Percentiles rank a stretch among this genome's conserved stretches.
phyloP scores from a whole-genome alignment of 805 yeast genomes.

The Ogataea pini region DNA sequence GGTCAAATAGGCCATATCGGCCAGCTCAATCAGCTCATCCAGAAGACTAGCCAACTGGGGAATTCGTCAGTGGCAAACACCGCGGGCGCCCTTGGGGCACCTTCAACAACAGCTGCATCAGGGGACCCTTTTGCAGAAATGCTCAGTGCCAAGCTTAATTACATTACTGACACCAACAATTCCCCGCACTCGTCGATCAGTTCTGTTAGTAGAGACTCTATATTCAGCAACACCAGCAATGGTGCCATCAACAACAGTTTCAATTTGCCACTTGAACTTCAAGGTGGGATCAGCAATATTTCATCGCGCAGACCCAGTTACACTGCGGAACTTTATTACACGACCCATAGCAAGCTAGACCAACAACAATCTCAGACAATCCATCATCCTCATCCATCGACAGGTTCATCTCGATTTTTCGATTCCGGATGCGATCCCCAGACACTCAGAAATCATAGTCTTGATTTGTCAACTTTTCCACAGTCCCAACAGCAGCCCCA shows the following conservation, averaged over 20 bases:
- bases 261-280: slow-evolving; percentile 57
- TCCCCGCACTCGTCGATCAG: slow-evolving; percentile 36
- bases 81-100: background rate
- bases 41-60: no score
- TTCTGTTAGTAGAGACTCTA: slow-evolving; percentile 32
- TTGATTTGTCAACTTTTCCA: slow-evolving; percentile 10
- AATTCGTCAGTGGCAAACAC: no score
- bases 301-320: slow-evolving; percentile 73
- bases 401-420: slow-evolving; percentile 24
- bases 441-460: slow-evolving; percentile 19
- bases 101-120: background rate
- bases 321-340: slow-evolving; percentile 64
- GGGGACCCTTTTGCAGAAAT: slow-evolving; percentile 25
- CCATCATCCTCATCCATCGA: slow-evolving; percentile 14
- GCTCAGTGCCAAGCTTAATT: slow-evolving; percentile 20
- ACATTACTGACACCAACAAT: slow-evolving; percentile 18
- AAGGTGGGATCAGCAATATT: slow-evolving; percentile 63
- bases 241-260: slow-evolving; percentile 30
- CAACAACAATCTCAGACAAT: slow-evolving; percentile 23
- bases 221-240: slow-evolving; percentile 17
- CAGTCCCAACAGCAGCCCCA: slow-evolving; percentile 12
- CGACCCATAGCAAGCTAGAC: slow-evolving; percentile 25
- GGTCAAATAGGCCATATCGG: no score
- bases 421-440: slow-evolving; percentile 13
- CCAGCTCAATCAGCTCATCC: background rate